phyloP scores from a whole-genome alignment of 768 basidiomycete genomes.

The Calvatia gigantea region DNA sequence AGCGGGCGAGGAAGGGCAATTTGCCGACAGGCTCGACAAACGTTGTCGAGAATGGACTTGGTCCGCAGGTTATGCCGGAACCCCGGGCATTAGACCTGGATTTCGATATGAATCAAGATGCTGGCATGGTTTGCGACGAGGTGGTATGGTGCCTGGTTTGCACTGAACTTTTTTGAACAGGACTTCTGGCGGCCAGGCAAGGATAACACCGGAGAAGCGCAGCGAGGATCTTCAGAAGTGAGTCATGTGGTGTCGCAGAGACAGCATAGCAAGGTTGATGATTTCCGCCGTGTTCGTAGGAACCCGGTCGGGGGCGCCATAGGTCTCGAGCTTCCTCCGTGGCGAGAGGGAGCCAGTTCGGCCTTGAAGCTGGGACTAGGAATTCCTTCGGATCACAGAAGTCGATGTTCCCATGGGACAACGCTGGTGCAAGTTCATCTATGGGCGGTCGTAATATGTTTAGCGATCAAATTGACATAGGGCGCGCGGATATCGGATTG shows the following conservation, averaged over 20 bases:
- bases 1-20: not conserved
- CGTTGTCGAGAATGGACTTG: not conserved
- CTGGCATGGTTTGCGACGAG: not conserved
- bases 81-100: not conserved
- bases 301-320: constrained; percentile 84
- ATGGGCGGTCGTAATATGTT: constrained; percentile 50
- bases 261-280: not conserved
- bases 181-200: not conserved
- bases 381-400: constrained; percentile 51
- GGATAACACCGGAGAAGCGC: not conserved
- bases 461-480: constrained; percentile 38
- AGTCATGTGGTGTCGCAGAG: constrained; percentile 26
- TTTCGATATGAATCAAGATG: not conserved
- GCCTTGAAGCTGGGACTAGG: constrained; percentile 35
- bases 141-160: not conserved
- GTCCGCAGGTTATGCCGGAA: not conserved
- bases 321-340: constrained; percentile 54
- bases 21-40: not conserved
- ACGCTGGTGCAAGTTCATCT: constrained; percentile 65
- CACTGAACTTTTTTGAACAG: not conserved
- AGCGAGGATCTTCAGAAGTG: constrained; percentile 17
- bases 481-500: constrained; percentile 39
- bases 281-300: constrained; percentile 36
- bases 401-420: constrained; percentile 81
- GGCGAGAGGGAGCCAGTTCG: constrained; percentile 44